Evolutionary conservation across 306 rosid species (phyloP).

Genomic region (Corylus americana): DNA sequence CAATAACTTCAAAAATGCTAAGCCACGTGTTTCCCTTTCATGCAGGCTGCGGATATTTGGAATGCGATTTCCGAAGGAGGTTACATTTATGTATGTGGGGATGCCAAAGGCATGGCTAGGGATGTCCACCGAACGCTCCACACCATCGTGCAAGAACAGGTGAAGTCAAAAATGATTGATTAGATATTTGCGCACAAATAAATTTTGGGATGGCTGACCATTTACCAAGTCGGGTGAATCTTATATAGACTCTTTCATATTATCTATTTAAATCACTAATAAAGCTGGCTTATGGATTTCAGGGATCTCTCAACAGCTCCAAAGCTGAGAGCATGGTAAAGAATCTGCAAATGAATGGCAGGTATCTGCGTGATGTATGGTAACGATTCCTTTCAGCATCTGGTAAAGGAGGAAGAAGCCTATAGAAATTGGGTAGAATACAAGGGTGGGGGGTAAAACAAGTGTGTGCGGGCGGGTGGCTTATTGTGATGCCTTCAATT

Average conservation of each 20-base stretch:
- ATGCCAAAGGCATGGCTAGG: slow-evolving; percentile 99
- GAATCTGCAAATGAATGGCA: slow-evolving; percentile 78
- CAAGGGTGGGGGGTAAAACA: slow-evolving; percentile 23
- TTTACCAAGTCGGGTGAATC: too few species aligned
- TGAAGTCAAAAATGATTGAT: slow-evolving; percentile 16
- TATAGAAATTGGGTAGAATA: slow-evolving; percentile 16
- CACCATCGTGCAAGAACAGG: slow-evolving; percentile 86
- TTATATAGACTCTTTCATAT: too few species aligned
- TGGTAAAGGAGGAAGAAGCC: not conserved
- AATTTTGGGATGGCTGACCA: too few species aligned
- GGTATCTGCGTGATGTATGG: slow-evolving; percentile 98
- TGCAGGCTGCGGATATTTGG: slow-evolving; percentile 94
- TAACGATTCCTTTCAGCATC: slow-evolving; percentile 32
- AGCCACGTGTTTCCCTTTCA: not conserved
- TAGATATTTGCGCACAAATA: not conserved
- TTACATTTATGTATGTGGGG: slow-evolving; percentile 92
- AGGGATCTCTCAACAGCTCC: slow-evolving; percentile 90
- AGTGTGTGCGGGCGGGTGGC: slow-evolving; percentile 16
- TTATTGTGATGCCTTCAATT: slow-evolving; percentile 33
- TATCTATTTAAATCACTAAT: slow-evolving; percentile 11
- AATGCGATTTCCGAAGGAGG: slow-evolving; percentile 78
- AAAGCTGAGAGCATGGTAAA: slow-evolving; percentile 92
- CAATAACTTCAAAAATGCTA: not conserved
- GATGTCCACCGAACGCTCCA: slow-evolving; percentile 96
- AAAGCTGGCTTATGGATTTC: slow-evolving; percentile 29